Evolutionary conservation across 2,329 filamentous ascomycete genomes (phyloP).

Genomic region (Tricladium varicosporioides): DNA sequence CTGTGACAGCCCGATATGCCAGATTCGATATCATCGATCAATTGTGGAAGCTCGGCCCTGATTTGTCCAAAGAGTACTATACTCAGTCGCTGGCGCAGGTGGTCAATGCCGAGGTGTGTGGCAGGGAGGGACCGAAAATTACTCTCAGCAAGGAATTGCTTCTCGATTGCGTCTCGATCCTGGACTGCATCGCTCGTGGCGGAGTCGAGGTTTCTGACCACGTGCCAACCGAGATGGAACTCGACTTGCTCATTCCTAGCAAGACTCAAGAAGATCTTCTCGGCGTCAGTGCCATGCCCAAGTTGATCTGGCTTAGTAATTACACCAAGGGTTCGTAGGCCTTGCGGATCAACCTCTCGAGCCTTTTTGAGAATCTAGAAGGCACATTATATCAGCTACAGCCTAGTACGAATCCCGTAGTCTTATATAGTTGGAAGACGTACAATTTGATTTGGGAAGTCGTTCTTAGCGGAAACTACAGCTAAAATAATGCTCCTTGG

Average conservation of each 20-base stretch:
- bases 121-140: conserved; percentile 12
- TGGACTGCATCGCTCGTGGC: conserved; percentile 5
- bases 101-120: conserved; percentile 9
- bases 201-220: conserved; percentile 46
- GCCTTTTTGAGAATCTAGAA: conserved; percentile 7
- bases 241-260: conserved; percentile 45
- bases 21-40: conserved; percentile 26
- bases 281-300: conserved; percentile 36
- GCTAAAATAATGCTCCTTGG: conserved; percentile 54
- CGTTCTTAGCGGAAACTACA: conserved; percentile 52
- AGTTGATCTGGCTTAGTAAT: conserved; percentile 59
- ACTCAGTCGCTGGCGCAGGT: conserved; percentile 13
- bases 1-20: conserved; percentile 12
- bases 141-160: conserved; percentile 8
- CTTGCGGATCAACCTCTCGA: conserved; percentile 9
- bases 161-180: conserved; percentile 2
- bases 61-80: conserved; percentile 15
- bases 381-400: neutral
- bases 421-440: too few species aligned
- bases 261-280: conserved; percentile 40
- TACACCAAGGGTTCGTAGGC: conserved; percentile 25
- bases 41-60: conserved; percentile 11
- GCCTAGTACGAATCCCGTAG: too few species aligned
- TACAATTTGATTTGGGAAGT: conserved; percentile 61
- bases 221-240: conserved; percentile 52